Base-by-base conservation (phyloP, 257 asterid species). In the Cynanchum wilfordii region DNA sequence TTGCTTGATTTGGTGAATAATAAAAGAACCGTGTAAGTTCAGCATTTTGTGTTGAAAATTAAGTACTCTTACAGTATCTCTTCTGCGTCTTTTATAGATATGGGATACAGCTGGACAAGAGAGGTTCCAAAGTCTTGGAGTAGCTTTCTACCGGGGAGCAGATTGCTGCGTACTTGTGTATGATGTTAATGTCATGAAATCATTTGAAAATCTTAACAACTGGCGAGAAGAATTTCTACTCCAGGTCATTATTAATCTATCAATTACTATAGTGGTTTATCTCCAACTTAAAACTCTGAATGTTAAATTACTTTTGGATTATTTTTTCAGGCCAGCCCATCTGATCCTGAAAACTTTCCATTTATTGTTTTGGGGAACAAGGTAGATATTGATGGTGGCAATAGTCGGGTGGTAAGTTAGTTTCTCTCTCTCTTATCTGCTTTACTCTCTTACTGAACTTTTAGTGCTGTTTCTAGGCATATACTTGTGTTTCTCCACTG, bases 341-440 rank as follows among this genome's bases (percentile, higher is more conserved):
- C 86, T 36, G 89, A 85, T 54, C 89, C 89, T 55, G 86, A 85
- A 49, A 82, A 82, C 68, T 85, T 85, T 24, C 89, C 89, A 12
- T 85, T 82, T 71, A 80, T 85, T 69, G 86, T 85, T 62, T 54
- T 85, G 69, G 89, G 89, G n/a, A 85, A 85, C 74, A 85, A 85
- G 77, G 76, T 82, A 27, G 89, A 85, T 56, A 80, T 85, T 60
- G 89, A 85, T 82, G 89, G 89, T 70, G 89, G 89, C 80, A 85
- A 85, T 72, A 85, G 89, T 76, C 80, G 87, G 70, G 86, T 82
- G 89, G 89, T 85, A 82, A 50, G 80, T 58, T 58, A 40, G 56
- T 66, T 74, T 73, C 66, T 52, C 55, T 45, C n/a, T 13, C 70
- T 66, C 16, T 40, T 29, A 7, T 57, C 58, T 50, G n/a, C 51